Evolutionary conservation across 768 basidiomycete species (phyloP).

Genomic region (Suillus lakei): DNA sequence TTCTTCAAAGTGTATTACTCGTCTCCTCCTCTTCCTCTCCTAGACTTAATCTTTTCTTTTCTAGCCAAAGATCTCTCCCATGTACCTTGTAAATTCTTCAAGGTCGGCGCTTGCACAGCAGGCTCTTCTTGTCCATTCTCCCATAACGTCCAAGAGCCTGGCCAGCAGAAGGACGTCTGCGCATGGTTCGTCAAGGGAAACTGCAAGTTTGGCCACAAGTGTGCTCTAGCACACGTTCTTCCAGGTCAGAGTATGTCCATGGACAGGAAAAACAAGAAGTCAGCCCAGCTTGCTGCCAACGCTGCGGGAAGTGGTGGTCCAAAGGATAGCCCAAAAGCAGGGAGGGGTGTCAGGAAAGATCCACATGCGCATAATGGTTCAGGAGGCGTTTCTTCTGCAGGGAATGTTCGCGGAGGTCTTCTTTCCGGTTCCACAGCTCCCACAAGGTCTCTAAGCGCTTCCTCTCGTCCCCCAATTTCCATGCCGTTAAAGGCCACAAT

Average conservation of each 20-base stretch:
- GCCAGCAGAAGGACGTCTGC: slow-evolving; percentile 80
- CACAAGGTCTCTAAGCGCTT: slow-evolving; percentile 51
- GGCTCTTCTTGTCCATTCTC: slow-evolving; percentile 97
- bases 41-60: not conserved
- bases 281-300: slow-evolving; percentile 71
- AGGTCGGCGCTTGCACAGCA: slow-evolving; percentile 91
- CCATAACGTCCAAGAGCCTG: slow-evolving; percentile 73
- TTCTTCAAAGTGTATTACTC: slow-evolving; percentile 35
- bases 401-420: slow-evolving; percentile 27
- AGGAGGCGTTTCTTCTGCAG: slow-evolving; percentile 13
- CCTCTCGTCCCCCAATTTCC: slow-evolving; percentile 63
- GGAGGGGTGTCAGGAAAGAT: slow-evolving; percentile 41
- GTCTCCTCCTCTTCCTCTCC: slow-evolving; percentile 14
- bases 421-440: slow-evolving; percentile 70
- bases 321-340: slow-evolving; percentile 39
- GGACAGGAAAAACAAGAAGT: slow-evolving; percentile 98
- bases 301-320: slow-evolving; percentile 36
- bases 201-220: slow-evolving; percentile 80
- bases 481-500: slow-evolving; percentile 74
- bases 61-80: slow-evolving; percentile 89
- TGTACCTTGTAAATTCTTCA: slow-evolving; percentile 98
- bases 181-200: slow-evolving; percentile 95
- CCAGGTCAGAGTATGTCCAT: slow-evolving; percentile 94
- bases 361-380: slow-evolving; percentile 29
- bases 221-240: slow-evolving; percentile 91